Evolutionary conservation across 495 filamentous ascomycete species (phyloP).

Genomic region (Hypoxylon subgilvum): DNA sequence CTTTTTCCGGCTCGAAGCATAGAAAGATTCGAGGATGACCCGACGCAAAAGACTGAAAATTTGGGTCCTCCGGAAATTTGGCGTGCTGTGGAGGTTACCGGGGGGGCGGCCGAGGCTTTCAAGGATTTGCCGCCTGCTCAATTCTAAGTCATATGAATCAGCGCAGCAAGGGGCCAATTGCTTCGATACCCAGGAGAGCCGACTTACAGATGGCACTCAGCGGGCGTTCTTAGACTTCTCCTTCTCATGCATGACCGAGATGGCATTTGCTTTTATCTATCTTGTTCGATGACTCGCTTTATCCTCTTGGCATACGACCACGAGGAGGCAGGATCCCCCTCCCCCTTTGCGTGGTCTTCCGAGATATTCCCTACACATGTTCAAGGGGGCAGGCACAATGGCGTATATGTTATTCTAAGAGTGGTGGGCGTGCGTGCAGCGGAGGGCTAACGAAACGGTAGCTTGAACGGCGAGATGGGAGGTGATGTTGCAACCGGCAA

Average conservation of each 20-base stretch:
- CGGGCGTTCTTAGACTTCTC: slow-evolving; percentile 52
- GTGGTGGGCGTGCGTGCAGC: slow-evolving; percentile 15
- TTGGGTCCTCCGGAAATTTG: slow-evolving; percentile 23
- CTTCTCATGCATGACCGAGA: slow-evolving; percentile 57
- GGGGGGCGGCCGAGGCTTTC: slow-evolving; percentile 19
- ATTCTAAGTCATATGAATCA: slow-evolving; percentile 24
- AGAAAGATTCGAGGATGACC: slow-evolving; percentile 24
- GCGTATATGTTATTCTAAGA: slow-evolving; percentile 49
- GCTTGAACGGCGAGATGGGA: slow-evolving; percentile 36
- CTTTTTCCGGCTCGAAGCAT: slow-evolving; percentile 26
- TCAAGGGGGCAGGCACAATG: slow-evolving; percentile 42
- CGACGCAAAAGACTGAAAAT: slow-evolving; percentile 23
- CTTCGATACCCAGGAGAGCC: slow-evolving; percentile 27
- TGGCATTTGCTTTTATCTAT: slow-evolving; percentile 47
- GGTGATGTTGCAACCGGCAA: slow-evolving; percentile 39
- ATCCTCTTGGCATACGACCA: slow-evolving; percentile 51
- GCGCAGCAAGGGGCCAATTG: slow-evolving; percentile 24
- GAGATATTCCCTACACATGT: slow-evolving; percentile 42
- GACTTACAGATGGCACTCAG: slow-evolving; percentile 35
- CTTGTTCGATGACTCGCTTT: slow-evolving; percentile 48
- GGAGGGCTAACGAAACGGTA: slow-evolving; percentile 24
- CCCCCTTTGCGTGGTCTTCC: slow-evolving; percentile 43
- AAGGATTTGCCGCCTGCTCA: slow-evolving; percentile 6
- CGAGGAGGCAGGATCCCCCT: slow-evolving; percentile 43
- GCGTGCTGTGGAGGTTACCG: slow-evolving; percentile 28